These are phyloP conservation scores for Oropetium thomaeum DNA, from an alignment of 176 grass and related monocot species.

Conservation along the genomic window DNA sequence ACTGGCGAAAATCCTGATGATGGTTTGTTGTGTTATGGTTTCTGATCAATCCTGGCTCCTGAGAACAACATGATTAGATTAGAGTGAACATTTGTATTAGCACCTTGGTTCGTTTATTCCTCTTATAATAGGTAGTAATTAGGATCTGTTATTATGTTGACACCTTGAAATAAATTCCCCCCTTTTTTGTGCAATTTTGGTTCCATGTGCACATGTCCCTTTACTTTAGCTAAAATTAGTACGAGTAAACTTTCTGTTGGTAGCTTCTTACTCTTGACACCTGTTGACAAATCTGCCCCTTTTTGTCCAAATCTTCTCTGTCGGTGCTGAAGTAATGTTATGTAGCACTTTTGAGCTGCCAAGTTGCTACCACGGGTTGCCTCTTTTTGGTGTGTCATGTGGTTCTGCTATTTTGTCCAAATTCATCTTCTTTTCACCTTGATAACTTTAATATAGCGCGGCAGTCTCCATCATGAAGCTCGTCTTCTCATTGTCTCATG, in stretches of 20 bases:
- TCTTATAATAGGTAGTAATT: not conserved
- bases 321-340: not conserved
- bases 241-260: not conserved
- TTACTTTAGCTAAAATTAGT: not conserved
- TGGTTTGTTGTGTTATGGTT: not conserved
- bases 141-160: not conserved
- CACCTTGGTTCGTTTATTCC: conserved; percentile 2
- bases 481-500: not conserved
- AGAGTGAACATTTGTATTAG: not conserved
- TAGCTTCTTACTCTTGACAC: not conserved
- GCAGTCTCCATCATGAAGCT: not conserved
- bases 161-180: not conserved
- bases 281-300: conserved; percentile 9
- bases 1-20: not conserved
- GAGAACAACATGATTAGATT: not conserved
- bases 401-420: not conserved
- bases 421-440: not conserved
- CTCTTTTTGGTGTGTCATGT: not conserved
- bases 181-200: not conserved
- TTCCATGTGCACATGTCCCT: not conserved
- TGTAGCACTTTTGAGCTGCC: not conserved
- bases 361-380: not conserved
- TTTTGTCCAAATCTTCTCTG: not conserved
- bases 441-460: not conserved
- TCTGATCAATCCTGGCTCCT: not conserved